A percentile compares a stretch with the other conserved stretches of the same genome.
Conservation (phyloP, 192 early-diverging fungal genomes). For the Linnemannia schmuckeri region DNA sequence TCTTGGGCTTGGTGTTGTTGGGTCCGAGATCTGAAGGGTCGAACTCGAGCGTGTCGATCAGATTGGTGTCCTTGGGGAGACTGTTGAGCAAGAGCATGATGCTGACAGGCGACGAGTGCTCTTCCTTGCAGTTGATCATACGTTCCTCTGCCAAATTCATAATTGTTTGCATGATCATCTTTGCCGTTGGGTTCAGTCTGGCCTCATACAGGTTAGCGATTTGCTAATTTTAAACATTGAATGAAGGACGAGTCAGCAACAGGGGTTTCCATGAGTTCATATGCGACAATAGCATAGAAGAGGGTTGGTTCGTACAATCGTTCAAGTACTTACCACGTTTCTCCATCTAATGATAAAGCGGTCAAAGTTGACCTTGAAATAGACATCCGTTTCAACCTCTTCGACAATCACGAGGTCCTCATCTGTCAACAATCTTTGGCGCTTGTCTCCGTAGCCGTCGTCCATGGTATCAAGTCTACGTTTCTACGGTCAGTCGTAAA, state of each 20-base stretch:
- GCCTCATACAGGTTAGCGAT: slow-evolving; percentile 70
- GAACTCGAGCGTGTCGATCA: slow-evolving; percentile 44
- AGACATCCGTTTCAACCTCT: slow-evolving; percentile 69
- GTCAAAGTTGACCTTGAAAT: slow-evolving; percentile 76
- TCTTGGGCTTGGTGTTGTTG: slow-evolving; percentile 23
- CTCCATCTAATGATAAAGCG: slow-evolving; percentile 76
- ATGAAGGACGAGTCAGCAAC: background rate
- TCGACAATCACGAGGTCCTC: slow-evolving; percentile 35
- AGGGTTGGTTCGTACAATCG: background rate
- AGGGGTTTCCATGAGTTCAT: background rate
- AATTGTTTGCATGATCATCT: slow-evolving; percentile 67
- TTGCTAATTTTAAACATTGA: slow-evolving; percentile 38
- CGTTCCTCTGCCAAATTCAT: slow-evolving; percentile 70
- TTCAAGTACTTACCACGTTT: slow-evolving; percentile 57
- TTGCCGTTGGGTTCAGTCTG: slow-evolving; percentile 75
- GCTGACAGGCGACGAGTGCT: slow-evolving; percentile 30
- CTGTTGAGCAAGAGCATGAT: slow-evolving; percentile 17
- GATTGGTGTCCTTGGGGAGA: slow-evolving; percentile 34
- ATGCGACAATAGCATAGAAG: background rate
- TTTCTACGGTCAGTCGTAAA: slow-evolving; percentile 25
- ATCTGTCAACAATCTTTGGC: slow-evolving; percentile 12
- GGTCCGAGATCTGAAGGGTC: slow-evolving; percentile 28
- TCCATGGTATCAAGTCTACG: slow-evolving; percentile 31
- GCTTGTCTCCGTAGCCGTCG: slow-evolving; percentile 27
- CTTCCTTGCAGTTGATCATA: slow-evolving; percentile 68